These are phyloP conservation scores for Bretschneidera sinensis DNA, from an alignment of 345 rosid genomes.

Conservation along the genomic window DNA sequence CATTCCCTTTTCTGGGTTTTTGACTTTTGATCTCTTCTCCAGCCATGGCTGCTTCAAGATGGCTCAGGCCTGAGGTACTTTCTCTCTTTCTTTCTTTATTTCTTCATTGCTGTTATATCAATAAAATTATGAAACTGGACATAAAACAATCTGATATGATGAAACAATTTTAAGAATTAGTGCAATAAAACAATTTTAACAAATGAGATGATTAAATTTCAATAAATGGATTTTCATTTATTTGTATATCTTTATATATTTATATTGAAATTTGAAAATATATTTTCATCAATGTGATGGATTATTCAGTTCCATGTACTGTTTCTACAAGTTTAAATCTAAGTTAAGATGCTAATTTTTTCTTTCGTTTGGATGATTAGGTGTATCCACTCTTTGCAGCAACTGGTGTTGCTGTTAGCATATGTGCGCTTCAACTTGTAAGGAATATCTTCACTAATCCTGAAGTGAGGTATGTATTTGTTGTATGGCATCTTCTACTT, in stretches of 20 bases:
- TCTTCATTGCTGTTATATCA: too few relatives aligned
- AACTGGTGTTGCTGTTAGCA: constrained; percentile 52
- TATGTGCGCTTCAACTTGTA: constrained; percentile 48
- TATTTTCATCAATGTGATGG: too few relatives aligned
- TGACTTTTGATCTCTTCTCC: not conserved
- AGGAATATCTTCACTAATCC: constrained; percentile 53
- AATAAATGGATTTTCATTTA: too few relatives aligned
- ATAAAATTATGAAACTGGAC: too few relatives aligned
- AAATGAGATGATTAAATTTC: too few relatives aligned
- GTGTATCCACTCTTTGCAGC: constrained; percentile 57
- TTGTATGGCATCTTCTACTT: not conserved
- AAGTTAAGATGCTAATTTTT: not conserved
- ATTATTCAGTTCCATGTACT: too few relatives aligned
- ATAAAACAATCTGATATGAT: not conserved
- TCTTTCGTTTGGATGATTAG: constrained; percentile 15
- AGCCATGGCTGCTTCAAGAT: constrained; percentile 16
- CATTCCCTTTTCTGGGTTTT: not conserved
- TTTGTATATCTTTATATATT: too few relatives aligned
- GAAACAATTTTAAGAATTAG: not conserved
- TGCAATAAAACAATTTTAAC: too few relatives aligned
- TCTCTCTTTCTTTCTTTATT: too few relatives aligned
- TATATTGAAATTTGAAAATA: too few relatives aligned
- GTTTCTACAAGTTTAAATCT: too few relatives aligned
- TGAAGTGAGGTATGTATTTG: constrained; percentile 57
- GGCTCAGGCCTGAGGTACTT: constrained; percentile 33